Base-by-base conservation (phyloP, 2,329 filamentous ascomycete species). In the Neobulgaria alba region DNA sequence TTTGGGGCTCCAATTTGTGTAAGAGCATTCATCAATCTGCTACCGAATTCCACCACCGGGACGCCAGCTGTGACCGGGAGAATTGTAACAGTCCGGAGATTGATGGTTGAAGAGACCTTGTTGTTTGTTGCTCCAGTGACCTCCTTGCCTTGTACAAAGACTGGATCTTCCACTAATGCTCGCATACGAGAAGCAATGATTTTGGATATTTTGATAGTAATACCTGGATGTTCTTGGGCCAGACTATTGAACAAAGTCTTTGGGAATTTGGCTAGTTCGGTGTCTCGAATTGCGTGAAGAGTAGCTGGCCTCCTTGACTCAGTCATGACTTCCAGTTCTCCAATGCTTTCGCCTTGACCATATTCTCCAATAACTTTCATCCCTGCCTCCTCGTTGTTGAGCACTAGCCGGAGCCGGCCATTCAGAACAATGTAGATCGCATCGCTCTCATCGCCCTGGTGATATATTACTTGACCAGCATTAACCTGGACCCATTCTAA, bases 191-290 rank as follows among this genome's bases (percentile, higher is more conserved):
- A 88, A 0, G 92, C 92, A 55, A 98, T 95, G 52, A 98, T 92
- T 62, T 96, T 98, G 1, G 92, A 96, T 19, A 98, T 94, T 63
- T 96, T 95, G 61, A 98, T 96, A 0, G 92, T 96, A 57, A 98
- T 98, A 32, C 88, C 93, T 4, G 92, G 92, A 57, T 98, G 92
- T 57, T 98, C 92, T 58, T 95, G 83, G 0, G 92, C 92, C 39
- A 98, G 75, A 57, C 92, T 98, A 68, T 98, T 98, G 70, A 98
- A 98, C 1, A 98, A 67, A 0, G 87, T 95, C 43, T 90, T 85
- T 1, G 92, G 92, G 45, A 98, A 95, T 55, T 95, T 96, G 43
- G 93, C 90, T 19, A 98, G 67, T 59, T 98, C 92, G 0, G 92
- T 96, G 50, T 96, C 92, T 42, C 92, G 84, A 53, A 98, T 98